Percentiles rank a stretch among this genome's conserved stretches.
Evolutionary conservation across 2,329 filamentous ascomycete species (phyloP).

Genomic region (Leptographium radiaticola): DNA sequence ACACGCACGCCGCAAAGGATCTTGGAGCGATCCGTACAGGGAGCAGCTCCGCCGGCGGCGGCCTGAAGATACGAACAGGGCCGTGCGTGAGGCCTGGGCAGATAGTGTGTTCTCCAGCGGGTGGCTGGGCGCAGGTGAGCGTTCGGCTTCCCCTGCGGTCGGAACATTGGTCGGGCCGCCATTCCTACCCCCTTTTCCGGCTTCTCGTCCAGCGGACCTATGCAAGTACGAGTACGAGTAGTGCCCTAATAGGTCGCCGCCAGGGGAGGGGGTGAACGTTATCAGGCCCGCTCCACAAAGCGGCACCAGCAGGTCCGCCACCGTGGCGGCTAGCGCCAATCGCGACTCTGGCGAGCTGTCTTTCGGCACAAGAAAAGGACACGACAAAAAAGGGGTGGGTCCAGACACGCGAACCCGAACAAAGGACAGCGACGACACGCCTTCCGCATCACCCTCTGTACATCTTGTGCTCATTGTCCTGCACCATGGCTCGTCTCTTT

Average conservation of each 20-base stretch:
- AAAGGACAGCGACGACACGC: slow-evolving; percentile 1
- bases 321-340: slow-evolving; percentile 3
- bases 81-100: background rate
- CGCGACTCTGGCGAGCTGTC: slow-evolving; percentile 11
- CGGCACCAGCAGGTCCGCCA: background rate
- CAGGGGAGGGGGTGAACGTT: background rate
- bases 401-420: background rate
- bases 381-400: slow-evolving; percentile 4
- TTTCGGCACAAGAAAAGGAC: slow-evolving; percentile 1
- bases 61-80: background rate
- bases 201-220: too few species aligned
- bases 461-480: background rate
- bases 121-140: background rate
- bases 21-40: background rate
- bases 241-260: background rate
- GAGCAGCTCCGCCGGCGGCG: background rate
- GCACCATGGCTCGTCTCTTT: slow-evolving; percentile 10
- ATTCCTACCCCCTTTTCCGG: background rate
- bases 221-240: background rate
- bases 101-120: background rate
- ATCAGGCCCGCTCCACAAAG: background rate
- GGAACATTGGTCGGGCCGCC: slow-evolving; percentile 1
- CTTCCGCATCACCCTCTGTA: background rate
- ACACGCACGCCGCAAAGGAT: background rate
- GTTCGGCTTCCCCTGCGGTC: background rate